These are phyloP conservation scores for Quercus ilex DNA, from an alignment of 306 rosid species.

Conservation along the genomic window DNA sequence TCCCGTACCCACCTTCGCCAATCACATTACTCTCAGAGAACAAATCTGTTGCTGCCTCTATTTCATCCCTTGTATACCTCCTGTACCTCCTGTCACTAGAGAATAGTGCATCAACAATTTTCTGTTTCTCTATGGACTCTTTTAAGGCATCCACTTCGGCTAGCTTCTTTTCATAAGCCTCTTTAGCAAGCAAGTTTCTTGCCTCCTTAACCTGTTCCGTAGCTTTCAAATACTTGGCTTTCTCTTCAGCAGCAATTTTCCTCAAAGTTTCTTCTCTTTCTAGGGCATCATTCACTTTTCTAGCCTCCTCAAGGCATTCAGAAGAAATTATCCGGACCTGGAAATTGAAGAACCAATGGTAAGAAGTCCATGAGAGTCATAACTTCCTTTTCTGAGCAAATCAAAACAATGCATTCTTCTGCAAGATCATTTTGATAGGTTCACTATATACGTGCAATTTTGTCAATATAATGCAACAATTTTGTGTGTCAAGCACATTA, in stretches of 20 bases:
- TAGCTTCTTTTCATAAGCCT: slow-evolving; percentile 74
- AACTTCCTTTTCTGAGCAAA: slow-evolving; percentile 3
- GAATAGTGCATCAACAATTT: slow-evolving; percentile 67
- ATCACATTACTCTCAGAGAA: slow-evolving; percentile 57
- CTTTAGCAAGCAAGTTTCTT: slow-evolving; percentile 58
- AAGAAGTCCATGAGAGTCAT: slow-evolving; percentile 15
- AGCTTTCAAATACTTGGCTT: slow-evolving; percentile 67
- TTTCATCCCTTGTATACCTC: slow-evolving; percentile 72
- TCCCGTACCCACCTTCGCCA: slow-evolving; percentile 95
- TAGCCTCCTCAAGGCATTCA: slow-evolving; percentile 72
- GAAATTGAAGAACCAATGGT: slow-evolving; percentile 17
- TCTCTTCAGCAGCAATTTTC: slow-evolving; percentile 78
- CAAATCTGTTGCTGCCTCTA: slow-evolving; percentile 65
- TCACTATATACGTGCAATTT: slow-evolving; percentile 14
- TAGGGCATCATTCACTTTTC: slow-evolving; percentile 56
- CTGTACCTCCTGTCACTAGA: slow-evolving; percentile 73
- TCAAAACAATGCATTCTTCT: not conserved
- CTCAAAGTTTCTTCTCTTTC: slow-evolving; percentile 68
- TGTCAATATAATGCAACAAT: slow-evolving; percentile 1
- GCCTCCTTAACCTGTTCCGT: slow-evolving; percentile 71
- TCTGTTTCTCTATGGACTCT: slow-evolving; percentile 69
- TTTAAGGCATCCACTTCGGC: slow-evolving; percentile 68
- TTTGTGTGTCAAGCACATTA: slow-evolving; percentile 3
- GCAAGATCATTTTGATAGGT: slow-evolving; percentile 20
- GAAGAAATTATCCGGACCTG: slow-evolving; percentile 70